Conservation (phyloP, 495 filamentous ascomycete genomes). For the Cryomyces minteri region DNA sequence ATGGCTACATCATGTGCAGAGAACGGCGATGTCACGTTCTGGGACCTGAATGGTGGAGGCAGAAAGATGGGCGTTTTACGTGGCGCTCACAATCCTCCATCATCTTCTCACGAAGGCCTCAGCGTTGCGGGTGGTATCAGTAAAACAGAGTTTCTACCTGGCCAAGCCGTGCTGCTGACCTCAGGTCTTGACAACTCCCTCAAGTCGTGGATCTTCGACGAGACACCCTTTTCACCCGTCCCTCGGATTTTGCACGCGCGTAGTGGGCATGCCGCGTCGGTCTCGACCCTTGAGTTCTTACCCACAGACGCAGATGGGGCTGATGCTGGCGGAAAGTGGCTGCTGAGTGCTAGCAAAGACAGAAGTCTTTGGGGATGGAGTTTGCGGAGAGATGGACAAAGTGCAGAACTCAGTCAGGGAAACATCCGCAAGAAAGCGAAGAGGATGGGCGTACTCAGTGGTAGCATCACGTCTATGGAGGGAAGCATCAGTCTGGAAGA, state of each 20-base stretch:
- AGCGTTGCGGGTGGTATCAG: slow-evolving; percentile 44
- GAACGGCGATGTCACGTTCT: slow-evolving; percentile 79
- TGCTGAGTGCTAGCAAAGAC: slow-evolving; percentile 75
- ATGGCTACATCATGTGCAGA: slow-evolving; percentile 63
- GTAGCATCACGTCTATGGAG: slow-evolving; percentile 25
- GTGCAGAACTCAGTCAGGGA: slow-evolving; percentile 82
- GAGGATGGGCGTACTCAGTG: slow-evolving; percentile 51
- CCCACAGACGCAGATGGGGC: slow-evolving; percentile 74
- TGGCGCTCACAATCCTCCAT: slow-evolving; percentile 63
- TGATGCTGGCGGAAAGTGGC: slow-evolving; percentile 83
- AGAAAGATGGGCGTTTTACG: slow-evolving; percentile 65
- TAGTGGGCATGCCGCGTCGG: slow-evolving; percentile 70
- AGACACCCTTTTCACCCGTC: slow-evolving; percentile 64
- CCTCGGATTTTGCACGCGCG: slow-evolving; percentile 70
- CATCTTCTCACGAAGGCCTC: slow-evolving; percentile 23
- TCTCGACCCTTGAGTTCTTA: slow-evolving; percentile 63
- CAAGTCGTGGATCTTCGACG: slow-evolving; percentile 89
- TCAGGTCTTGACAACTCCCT: slow-evolving; percentile 85
- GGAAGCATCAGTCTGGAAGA: slow-evolving; percentile 44
- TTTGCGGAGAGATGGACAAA: slow-evolving; percentile 84
- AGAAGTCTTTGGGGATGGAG: slow-evolving; percentile 90
- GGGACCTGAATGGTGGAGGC: slow-evolving; percentile 83
- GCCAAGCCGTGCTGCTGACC: slow-evolving; percentile 77
- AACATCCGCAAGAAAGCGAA: slow-evolving; percentile 64
- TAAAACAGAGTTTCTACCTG: slow-evolving; percentile 76